Conservation (phyloP, 495 filamentous ascomycete genomes). For the Penicillium fimorum region DNA sequence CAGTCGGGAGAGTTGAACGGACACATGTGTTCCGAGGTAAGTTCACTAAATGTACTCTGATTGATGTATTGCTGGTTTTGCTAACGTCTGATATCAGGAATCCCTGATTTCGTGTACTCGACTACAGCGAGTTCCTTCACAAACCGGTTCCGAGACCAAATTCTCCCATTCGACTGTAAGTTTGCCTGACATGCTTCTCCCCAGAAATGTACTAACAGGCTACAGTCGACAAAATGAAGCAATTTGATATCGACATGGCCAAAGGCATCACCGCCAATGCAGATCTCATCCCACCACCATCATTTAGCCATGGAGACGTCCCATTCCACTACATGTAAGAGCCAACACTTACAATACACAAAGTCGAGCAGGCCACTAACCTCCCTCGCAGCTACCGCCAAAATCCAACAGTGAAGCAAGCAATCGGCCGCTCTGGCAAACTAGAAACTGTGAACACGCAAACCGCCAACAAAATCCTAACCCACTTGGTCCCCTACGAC, state of each 20-base stretch:
- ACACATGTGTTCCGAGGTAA: constrained; percentile 85
- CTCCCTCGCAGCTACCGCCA: constrained; percentile 49
- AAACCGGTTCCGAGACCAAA: constrained; percentile 59
- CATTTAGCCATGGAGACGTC: constrained; percentile 62
- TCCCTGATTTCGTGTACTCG: constrained; percentile 78
- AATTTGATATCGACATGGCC: constrained; percentile 68
- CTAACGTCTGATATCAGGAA: constrained; percentile 28
- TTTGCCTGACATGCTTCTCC: background rate
- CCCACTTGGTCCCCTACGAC: constrained; percentile 63
- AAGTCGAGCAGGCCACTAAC: constrained; percentile 1
- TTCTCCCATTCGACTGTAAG: constrained; percentile 64
- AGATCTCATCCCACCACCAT: constrained; percentile 78
- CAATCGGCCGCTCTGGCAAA: constrained; percentile 50
- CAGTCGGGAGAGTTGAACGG: constrained; percentile 67
- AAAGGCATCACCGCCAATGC: constrained; percentile 56
- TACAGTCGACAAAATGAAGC: constrained; percentile 63
- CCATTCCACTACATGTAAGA: constrained; percentile 63
- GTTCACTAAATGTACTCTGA: background rate
- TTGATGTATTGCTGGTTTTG: background rate
- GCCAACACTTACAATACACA: background rate
- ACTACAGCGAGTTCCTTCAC: constrained; percentile 61
- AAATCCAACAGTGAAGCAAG: constrained; percentile 56
- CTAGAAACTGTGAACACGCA: constrained; percentile 54
- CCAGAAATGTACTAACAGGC: constrained; percentile 6
- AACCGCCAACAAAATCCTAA: constrained; percentile 47